A percentile compares a stretch with the other conserved stretches of the same genome.
Evolutionary conservation across 192 early-diverging fungal species (phyloP).

Genomic region (Entrophospora sp.): DNA sequence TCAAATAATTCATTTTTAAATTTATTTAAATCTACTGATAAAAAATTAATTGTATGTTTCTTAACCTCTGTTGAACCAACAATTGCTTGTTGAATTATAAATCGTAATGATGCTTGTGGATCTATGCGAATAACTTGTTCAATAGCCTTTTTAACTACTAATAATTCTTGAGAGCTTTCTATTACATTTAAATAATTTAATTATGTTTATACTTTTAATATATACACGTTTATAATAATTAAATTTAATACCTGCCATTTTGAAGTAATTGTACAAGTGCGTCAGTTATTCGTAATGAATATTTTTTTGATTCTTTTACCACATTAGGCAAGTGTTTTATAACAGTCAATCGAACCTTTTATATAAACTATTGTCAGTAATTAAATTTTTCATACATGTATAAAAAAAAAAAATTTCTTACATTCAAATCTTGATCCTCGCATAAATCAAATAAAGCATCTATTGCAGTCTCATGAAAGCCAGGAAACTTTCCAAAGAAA

Average conservation of each 20-base stretch:
- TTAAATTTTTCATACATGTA: neutral
- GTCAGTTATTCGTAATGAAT: conserved; percentile 12
- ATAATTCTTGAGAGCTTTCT: conserved; percentile 13
- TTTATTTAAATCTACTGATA: conserved; percentile 13
- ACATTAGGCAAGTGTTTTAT: conserved; percentile 19
- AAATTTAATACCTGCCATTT: too few relatives aligned
- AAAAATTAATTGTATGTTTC: conserved; percentile 13
- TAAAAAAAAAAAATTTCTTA: conserved; percentile 9
- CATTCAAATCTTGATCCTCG: conserved; percentile 20
- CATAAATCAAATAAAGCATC: conserved; percentile 23
- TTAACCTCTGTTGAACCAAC: conserved; percentile 14
- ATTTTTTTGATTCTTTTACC: neutral
- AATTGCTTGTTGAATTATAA: conserved; percentile 12
- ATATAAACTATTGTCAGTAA: neutral
- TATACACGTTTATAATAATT: neutral
- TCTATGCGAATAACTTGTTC: conserved; percentile 14
- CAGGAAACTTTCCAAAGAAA: conserved; percentile 19
- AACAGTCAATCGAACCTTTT: conserved; percentile 11
- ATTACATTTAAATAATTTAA: neutral
- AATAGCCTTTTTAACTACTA: conserved; percentile 17
- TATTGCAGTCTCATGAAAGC: conserved; percentile 10
- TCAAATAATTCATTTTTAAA: conserved; percentile 15
- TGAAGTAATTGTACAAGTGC: conserved; percentile 18
- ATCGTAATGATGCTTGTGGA: conserved; percentile 3
- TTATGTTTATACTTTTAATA: neutral